Evolutionary conservation across 371 early-diverging fungal genomes (phyloP), one percentile per base, ranked within the genome.

Genomic region (Mortierella sp.): DNA sequence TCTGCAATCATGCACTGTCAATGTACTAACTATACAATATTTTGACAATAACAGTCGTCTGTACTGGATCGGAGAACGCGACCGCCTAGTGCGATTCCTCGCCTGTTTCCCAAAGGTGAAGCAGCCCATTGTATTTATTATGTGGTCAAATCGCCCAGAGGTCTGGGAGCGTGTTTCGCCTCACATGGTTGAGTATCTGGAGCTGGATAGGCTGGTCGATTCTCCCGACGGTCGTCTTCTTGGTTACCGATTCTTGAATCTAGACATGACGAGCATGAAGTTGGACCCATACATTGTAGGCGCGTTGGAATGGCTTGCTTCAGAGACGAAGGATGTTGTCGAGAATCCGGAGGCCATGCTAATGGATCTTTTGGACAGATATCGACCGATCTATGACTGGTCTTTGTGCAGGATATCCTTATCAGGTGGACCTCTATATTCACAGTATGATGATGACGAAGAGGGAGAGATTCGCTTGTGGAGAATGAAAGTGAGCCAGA

Each of bases 141-240:
- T 76, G 47, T 76, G 76, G 69, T 57, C 66, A 1, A 45, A 39
- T 5, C 41, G 46, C 0, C 50, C 49, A 1, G 60, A 63, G 12
- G 49, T 76, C 19, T 76, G 76, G 76, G 76, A 76, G 43, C 54
- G 60, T 14, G 45, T 76, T 24, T 76, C 76, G 6, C 76, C 76
- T 17, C 60, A 45, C 12, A 60, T 68, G 57, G 48, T 59, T 7
- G 65, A 61, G 29, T 60, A 55, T 19, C 46, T 76, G 12, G 63
- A 64, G 8, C 62, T 76, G 45, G 58, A 76, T 29, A n/a, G 43
- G 37, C 67, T 76, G 58, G 60, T 76, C 25, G 50, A 19, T 25
- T 50, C 69, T 14, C 55, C 54, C 3, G 24, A 55, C 5, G 67
- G 67, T 0, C 63, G 60, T 4, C 41, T 74, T 4, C 52, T 54